phyloP scores from a whole-genome alignment of 2,329 filamentous ascomycete species.

The Ascochyta koolunga region DNA sequence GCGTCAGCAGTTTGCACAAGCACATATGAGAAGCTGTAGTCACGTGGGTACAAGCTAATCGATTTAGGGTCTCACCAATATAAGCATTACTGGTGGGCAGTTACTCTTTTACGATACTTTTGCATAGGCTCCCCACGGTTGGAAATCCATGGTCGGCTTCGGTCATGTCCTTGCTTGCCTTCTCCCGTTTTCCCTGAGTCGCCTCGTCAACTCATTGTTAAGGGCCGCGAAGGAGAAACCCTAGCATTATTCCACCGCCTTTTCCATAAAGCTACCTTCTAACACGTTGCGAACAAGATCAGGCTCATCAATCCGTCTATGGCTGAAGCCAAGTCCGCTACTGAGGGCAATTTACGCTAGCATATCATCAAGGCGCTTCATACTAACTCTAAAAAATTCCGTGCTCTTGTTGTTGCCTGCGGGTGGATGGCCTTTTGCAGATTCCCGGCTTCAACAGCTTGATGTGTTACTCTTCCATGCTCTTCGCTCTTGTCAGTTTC shows the following conservation, averaged over 20 bases:
- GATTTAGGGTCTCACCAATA: constrained; percentile 52
- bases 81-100: constrained; percentile 46
- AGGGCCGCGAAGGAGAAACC: constrained; percentile 51
- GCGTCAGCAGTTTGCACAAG: no score
- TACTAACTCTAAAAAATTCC: constrained; percentile 51
- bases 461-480: constrained; percentile 53
- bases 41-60: neutral
- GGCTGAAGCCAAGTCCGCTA: constrained; percentile 49
- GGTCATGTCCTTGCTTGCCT: constrained; percentile 47
- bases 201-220: constrained; percentile 56
- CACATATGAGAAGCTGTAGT: no score
- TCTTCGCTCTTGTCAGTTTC: constrained; percentile 58
- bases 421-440: constrained; percentile 61
- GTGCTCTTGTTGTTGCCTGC: constrained; percentile 55
- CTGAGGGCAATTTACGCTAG: constrained; percentile 50
- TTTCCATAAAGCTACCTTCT: constrained; percentile 51
- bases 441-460: constrained; percentile 55
- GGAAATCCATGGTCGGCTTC: constrained; percentile 52
- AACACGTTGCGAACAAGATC: constrained; percentile 55
- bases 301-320: constrained; percentile 50
- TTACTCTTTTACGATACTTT: constrained; percentile 40
- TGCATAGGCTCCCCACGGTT: constrained; percentile 48
- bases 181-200: constrained; percentile 51
- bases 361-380: constrained; percentile 56
- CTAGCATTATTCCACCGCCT: constrained; percentile 33